Percentiles rank a stretch among this genome's conserved stretches.
Conservation (phyloP, 306 rosid species). For the Dalbergia oliveri region DNA sequence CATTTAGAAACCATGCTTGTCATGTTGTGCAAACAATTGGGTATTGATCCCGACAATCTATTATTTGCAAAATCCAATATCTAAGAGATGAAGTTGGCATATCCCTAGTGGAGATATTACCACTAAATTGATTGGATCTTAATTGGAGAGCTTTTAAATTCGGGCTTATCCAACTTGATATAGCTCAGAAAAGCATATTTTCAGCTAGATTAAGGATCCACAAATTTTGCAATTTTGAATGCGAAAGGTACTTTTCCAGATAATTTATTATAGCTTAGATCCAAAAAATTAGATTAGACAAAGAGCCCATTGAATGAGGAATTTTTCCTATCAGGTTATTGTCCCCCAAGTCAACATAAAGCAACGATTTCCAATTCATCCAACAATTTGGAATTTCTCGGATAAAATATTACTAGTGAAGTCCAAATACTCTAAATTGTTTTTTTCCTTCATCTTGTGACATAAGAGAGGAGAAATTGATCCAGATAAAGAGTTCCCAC, state of each 20-base stretch:
- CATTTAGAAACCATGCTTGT: not conserved
- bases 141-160: too few relatives aligned
- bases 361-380: not conserved
- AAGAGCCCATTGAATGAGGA: conserved; percentile 31
- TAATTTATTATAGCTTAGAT: not conserved
- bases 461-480: conserved; percentile 43
- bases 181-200: too few relatives aligned
- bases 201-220: not conserved
- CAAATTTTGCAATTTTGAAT: conserved; percentile 4
- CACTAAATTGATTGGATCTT: too few relatives aligned
- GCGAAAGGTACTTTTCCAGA: conserved; percentile 28
- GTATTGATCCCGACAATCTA: conserved; percentile 38
- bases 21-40: conserved; percentile 13
- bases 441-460: not conserved
- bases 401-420: conserved; percentile 4
- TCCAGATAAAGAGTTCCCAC: conserved; percentile 40
- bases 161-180: too few relatives aligned
- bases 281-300: conserved; percentile 7
- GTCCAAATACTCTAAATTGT: conserved; percentile 15
- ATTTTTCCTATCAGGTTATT: conserved; percentile 38
- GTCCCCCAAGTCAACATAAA: not conserved
- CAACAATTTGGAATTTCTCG: conserved; percentile 44
- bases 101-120: too few relatives aligned
- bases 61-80: conserved; percentile 25
- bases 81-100: not conserved